These are phyloP conservation scores for Tulasnella calospora DNA, from an alignment of 768 basidiomycete species.

Conservation along the genomic window DNA sequence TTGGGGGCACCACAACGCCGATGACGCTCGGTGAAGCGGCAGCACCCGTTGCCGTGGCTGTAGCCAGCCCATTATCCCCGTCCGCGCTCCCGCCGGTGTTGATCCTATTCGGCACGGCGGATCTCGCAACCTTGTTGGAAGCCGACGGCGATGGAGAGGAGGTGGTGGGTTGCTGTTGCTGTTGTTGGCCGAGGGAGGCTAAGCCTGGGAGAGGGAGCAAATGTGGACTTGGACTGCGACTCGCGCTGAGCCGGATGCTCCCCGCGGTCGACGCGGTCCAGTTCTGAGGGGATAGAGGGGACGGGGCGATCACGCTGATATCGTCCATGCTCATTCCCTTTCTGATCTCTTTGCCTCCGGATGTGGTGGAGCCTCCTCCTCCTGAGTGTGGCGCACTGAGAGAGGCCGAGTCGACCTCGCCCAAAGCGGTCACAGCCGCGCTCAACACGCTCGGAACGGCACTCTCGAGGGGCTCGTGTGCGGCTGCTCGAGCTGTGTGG, in stretches of 20 bases:
- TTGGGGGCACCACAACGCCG: constrained; percentile 22
- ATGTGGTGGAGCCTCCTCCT: constrained; percentile 8
- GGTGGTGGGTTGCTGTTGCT: not conserved
- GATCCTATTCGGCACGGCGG: not conserved
- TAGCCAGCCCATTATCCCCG: not conserved
- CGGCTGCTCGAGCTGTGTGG: constrained; percentile 19
- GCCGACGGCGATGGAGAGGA: not conserved
- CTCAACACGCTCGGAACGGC: constrained; percentile 26
- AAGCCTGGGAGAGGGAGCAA: constrained; percentile 10
- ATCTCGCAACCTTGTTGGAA: not conserved
- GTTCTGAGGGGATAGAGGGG: constrained; percentile 10
- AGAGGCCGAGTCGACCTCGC: constrained; percentile 11
- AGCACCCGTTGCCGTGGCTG: not conserved
- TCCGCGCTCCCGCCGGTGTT: not conserved
- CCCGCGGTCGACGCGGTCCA: constrained; percentile 1
- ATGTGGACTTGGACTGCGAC: constrained; percentile 20
- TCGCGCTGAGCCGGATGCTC: constrained; percentile 1
- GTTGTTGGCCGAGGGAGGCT: not conserved
- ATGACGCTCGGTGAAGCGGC: constrained; percentile 8
- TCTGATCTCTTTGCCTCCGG: not conserved
- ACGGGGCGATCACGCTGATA: constrained; percentile 28
- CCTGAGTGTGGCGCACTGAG: not conserved
- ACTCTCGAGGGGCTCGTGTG: constrained; percentile 25
- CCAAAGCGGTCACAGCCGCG: constrained; percentile 25
- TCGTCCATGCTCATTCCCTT: constrained; percentile 19